These are phyloP conservation scores for Rhodotorula sp. DNA, from an alignment of 1,284 basidiomycete genomes.

Conservation along the genomic window DNA sequence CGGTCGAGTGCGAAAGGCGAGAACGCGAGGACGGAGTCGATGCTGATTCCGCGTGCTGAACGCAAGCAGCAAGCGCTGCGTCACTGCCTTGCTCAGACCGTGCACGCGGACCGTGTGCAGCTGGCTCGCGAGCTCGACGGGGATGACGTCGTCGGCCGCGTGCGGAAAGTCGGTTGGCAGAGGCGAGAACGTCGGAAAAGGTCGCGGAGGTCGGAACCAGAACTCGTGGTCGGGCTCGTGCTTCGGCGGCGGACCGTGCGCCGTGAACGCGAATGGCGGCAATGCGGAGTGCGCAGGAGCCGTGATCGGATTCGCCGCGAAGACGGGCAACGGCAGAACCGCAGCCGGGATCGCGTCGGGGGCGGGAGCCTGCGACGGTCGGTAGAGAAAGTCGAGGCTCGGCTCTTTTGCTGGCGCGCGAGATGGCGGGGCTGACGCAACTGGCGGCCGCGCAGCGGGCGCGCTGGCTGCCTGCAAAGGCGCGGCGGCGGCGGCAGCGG, in stretches of 20 bases:
- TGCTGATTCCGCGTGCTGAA: not conserved
- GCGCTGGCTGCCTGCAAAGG: too few species aligned
- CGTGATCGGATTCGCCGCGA: not conserved
- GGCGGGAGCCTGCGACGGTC: not conserved
- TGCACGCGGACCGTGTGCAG: conserved; percentile 1
- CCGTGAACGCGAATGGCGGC: not conserved
- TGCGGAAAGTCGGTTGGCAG: not conserved
- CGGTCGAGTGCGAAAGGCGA: conserved; percentile 1
- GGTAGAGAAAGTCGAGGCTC: not conserved
- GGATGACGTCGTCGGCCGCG: not conserved
- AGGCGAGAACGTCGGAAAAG: not conserved
- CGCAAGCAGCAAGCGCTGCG: not conserved
- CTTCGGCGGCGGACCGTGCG: not conserved
- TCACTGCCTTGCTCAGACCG: not conserved
- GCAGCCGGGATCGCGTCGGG: not conserved
- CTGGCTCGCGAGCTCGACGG: not conserved
- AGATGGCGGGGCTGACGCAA: not conserved
- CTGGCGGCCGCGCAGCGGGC: not conserved
- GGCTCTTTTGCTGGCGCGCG: not conserved
- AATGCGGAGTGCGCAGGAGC: not conserved
- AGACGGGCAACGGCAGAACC: too few species aligned
- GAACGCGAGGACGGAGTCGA: not conserved
- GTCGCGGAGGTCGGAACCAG: not conserved
- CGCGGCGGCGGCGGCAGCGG: not conserved
- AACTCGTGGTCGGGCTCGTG: not conserved